These are phyloP conservation scores for Boletus austroedulis DNA, from an alignment of 1,284 basidiomycete genomes.

Conservation along the genomic window DNA sequence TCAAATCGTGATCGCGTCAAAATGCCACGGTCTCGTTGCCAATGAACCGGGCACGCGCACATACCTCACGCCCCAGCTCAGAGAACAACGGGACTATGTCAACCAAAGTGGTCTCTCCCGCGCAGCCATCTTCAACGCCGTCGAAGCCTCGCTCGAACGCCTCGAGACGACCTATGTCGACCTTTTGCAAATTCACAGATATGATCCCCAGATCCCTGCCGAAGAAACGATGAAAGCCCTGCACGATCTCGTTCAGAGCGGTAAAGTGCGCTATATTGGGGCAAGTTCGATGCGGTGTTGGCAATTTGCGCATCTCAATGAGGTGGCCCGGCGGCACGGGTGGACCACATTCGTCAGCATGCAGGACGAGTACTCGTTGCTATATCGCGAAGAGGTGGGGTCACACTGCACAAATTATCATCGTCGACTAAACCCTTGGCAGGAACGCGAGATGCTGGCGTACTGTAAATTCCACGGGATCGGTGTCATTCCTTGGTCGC, in stretches of 20 bases:
- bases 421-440: background rate
- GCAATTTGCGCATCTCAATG: slow-evolving; percentile 44
- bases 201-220: slow-evolving; percentile 35
- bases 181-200: slow-evolving; percentile 46
- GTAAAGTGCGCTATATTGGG: slow-evolving; percentile 47
- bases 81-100: slow-evolving; percentile 36
- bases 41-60: slow-evolving; percentile 6
- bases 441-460: slow-evolving; percentile 50
- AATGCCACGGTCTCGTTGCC: slow-evolving; percentile 31
- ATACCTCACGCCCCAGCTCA: slow-evolving; percentile 3
- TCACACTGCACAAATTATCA: background rate
- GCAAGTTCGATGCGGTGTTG: slow-evolving; percentile 44
- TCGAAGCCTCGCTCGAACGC: slow-evolving; percentile 43
- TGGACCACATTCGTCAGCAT: slow-evolving; percentile 42
- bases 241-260: slow-evolving; percentile 43
- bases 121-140: slow-evolving; percentile 44
- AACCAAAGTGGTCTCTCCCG: slow-evolving; percentile 47
- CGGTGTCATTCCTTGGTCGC: slow-evolving; percentile 44
- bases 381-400: slow-evolving; percentile 42
- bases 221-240: slow-evolving; percentile 48
- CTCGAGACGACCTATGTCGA: slow-evolving; percentile 48
- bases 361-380: slow-evolving; percentile 43
- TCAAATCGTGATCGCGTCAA: slow-evolving; percentile 47
- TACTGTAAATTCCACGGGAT: slow-evolving; percentile 49
- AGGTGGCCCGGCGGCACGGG: slow-evolving; percentile 36